A percentile compares a stretch with the other conserved stretches of the same genome.
Conservation (phyloP, 2,329 filamentous ascomycete species). For the Venturia pyrina region DNA sequence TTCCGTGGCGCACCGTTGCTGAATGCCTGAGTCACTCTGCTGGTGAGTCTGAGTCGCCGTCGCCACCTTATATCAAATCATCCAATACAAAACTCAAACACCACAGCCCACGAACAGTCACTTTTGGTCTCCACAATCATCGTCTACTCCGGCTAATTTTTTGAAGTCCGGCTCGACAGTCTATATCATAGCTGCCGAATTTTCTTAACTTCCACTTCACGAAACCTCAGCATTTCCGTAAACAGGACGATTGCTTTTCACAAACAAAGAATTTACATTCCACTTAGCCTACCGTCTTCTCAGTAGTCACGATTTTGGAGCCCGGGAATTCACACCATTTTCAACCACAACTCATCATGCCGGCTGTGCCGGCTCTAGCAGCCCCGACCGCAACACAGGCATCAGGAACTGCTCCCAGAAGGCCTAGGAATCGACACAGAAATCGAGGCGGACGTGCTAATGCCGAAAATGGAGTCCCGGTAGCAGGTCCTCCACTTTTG, state of each 20-base stretch:
- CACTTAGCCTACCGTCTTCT: neutral
- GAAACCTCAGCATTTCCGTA: neutral
- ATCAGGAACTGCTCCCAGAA: neutral
- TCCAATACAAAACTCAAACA: neutral
- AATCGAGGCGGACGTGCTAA: neutral
- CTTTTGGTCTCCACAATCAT: neutral
- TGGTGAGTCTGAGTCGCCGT: neutral
- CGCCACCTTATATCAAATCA: neutral
- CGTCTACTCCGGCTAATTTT: neutral
- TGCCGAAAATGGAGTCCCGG: neutral
- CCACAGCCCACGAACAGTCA: neutral
- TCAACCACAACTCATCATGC: neutral
- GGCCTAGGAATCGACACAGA: neutral
- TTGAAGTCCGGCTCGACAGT: neutral
- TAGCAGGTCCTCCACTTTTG: neutral
- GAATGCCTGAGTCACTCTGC: neutral
- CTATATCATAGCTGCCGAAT: neutral
- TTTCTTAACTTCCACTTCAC: neutral
- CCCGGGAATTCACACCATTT: neutral
- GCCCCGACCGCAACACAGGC: neutral
- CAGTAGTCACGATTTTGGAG: neutral
- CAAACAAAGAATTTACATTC: neutral
- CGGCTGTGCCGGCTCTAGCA: neutral
- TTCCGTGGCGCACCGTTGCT: neutral
- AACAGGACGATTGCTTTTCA: neutral